Evolutionary conservation across 371 early-diverging fungal species (phyloP).

Genomic region (Syncephalastrum sp.): DNA sequence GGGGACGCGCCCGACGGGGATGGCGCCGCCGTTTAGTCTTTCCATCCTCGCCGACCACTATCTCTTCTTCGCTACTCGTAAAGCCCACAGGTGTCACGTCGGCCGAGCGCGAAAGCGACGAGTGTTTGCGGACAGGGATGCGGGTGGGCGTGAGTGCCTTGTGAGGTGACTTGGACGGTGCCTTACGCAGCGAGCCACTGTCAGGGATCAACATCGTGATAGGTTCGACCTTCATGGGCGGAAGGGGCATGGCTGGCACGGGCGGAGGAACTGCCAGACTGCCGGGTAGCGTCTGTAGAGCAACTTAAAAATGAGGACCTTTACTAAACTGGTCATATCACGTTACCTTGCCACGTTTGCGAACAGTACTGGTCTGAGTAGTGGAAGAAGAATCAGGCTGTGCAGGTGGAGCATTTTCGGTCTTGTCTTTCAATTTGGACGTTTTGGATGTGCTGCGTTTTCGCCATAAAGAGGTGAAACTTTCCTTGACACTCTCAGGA

Average conservation of each 20-base stretch:
- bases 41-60: conserved; percentile 5
- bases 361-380: neutral
- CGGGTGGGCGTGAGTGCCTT: conserved; percentile 26
- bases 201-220: conserved; percentile 22
- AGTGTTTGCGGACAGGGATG: conserved; percentile 5
- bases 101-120: too few relatives aligned
- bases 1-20: conserved; percentile 12
- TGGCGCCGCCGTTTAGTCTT: conserved; percentile 6
- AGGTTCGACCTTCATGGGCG: conserved; percentile 52
- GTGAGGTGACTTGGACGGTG: conserved; percentile 17
- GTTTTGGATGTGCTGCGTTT: neutral
- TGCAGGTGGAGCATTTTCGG: neutral
- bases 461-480: conserved; percentile 2
- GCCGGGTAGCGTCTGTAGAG: conserved; percentile 43
- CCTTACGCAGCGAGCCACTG: neutral
- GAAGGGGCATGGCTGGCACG: conserved; percentile 34
- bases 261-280: conserved; percentile 35
- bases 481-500: neutral
- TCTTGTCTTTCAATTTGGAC: conserved; percentile 1
- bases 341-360: conserved; percentile 18
- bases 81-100: too few relatives aligned
- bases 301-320: neutral
- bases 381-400: conserved; percentile 3
- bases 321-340: neutral
- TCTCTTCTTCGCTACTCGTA: conserved; percentile 22